Percentiles rank a stretch among this genome's conserved stretches.
Conservation (phyloP, 2,329 filamentous ascomycete species). For the Microdochium nivale region DNA sequence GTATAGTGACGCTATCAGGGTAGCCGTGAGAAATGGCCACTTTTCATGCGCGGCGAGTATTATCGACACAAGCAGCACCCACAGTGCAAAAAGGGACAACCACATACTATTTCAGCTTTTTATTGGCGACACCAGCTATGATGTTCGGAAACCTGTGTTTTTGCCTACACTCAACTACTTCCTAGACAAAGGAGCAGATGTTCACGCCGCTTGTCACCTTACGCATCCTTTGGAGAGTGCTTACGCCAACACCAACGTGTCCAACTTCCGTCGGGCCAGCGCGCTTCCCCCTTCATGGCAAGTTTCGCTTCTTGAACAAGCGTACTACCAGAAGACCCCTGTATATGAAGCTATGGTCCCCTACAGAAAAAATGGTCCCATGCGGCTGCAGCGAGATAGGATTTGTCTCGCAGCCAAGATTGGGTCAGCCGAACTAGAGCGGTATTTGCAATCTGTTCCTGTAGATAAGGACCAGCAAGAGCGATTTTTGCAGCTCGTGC, state of each 20-base stretch:
- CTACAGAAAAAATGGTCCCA: background rate
- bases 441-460: background rate
- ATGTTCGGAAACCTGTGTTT: too few species aligned
- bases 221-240: background rate
- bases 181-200: too few species aligned
- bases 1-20: background rate
- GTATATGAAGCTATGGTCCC: background rate
- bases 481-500: background rate
- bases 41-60: background rate
- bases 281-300: background rate
- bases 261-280: background rate
- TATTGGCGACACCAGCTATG: too few species aligned
- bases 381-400: background rate
- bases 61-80: background rate
- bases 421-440: background rate
- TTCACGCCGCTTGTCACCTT: too few species aligned
- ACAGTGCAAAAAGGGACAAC: background rate
- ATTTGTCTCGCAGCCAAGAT: background rate
- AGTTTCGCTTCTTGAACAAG: background rate
- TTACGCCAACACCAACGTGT: too few species aligned
- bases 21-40: background rate
- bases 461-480: background rate
- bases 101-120: background rate
- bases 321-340: background rate
- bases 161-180: too few species aligned